Conservation (phyloP, 192 early-diverging fungal genomes). For the Chytriomyces sp. region DNA sequence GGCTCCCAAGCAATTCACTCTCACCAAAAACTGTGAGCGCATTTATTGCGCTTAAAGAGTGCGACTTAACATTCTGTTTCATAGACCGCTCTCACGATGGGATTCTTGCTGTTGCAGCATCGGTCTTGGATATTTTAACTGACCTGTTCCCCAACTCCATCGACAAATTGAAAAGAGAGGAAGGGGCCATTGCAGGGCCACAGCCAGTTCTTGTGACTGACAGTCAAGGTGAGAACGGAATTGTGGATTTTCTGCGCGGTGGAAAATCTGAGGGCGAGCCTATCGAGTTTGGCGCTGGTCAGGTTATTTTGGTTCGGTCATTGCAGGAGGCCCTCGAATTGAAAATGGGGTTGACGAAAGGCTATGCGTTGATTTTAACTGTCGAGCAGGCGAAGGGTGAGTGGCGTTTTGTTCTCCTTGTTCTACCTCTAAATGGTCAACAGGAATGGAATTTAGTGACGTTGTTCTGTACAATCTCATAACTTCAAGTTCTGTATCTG, state of each 20-base stretch:
- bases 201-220: conserved; percentile 28
- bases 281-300: conserved; percentile 39
- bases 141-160: conserved; percentile 35
- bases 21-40: conserved; percentile 33
- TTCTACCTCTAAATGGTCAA: background rate
- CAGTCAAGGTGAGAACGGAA: background rate
- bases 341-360: background rate
- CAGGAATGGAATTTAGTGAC: conserved; percentile 29
- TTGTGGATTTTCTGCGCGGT: conserved; percentile 19
- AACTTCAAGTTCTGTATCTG: background rate
- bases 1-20: conserved; percentile 16
- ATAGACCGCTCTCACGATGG: conserved; percentile 40
- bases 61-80: background rate
- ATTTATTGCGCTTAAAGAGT: background rate
- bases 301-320: conserved; percentile 36
- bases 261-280: conserved; percentile 32
- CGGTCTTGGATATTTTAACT: conserved; percentile 29
- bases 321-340: conserved; percentile 16
- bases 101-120: conserved; percentile 36
- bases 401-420: background rate
- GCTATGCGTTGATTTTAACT: conserved; percentile 35
- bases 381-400: conserved; percentile 40
- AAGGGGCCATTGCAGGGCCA: conserved; percentile 34
- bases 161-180: conserved; percentile 22
- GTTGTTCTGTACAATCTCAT: conserved; percentile 32